Evolutionary conservation across 148 eudicot species (phyloP).

Genomic region (Silene conica): DNA sequence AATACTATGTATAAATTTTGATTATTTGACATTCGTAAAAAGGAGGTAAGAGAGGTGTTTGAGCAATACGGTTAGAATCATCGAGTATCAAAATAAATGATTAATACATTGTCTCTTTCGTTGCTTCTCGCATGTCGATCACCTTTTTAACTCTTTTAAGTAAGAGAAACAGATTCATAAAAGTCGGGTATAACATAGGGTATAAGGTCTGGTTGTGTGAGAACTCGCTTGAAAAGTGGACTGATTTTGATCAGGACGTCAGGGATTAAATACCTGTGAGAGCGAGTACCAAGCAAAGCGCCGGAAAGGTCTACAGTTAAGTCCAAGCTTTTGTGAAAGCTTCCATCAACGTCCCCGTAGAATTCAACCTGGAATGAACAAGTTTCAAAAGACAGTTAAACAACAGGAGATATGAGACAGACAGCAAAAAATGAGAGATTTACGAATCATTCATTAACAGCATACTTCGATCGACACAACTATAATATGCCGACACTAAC

Average conservation of each 20-base stretch:
- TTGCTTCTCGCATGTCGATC: no score
- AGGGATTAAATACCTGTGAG: conserved; percentile 52
- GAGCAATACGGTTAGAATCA: no score
- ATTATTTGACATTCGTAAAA: no score
- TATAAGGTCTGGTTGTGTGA: background rate
- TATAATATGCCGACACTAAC: background rate
- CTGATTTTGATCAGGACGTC: background rate
- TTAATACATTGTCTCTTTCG: no score
- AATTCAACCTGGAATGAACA: conserved; percentile 53
- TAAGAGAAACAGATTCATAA: no score
- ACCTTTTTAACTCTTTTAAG: no score
- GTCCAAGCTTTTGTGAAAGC: conserved; percentile 90
- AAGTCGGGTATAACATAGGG: no score
- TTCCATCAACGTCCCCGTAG: conserved; percentile 82
- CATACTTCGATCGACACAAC: background rate
- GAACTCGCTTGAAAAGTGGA: background rate
- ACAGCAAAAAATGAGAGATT: no score
- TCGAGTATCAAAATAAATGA: no score
- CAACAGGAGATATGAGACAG: no score
- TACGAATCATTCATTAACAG: background rate
- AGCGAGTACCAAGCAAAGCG: conserved; percentile 83
- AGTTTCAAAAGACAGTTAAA: background rate
- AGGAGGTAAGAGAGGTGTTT: no score
- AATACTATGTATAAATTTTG: no score
- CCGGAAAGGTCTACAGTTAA: conserved; percentile 60